Conservation (phyloP, 23 red algal genomes). For the Chondrus crispus region DNA sequence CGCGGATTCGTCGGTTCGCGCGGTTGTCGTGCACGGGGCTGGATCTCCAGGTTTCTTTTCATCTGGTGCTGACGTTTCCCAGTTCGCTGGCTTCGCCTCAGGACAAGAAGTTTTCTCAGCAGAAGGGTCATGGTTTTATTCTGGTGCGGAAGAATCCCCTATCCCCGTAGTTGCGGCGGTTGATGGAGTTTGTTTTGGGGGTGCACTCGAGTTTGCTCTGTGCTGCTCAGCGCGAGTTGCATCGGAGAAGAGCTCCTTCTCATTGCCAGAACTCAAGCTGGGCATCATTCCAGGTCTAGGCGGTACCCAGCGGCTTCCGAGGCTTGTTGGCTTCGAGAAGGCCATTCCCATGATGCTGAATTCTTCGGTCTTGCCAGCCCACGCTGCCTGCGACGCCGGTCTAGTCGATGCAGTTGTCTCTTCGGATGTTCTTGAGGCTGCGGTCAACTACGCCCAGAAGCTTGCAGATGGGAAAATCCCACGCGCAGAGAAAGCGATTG, state of each 20-base stretch:
- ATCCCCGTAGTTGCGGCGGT: slow-evolving; percentile 89
- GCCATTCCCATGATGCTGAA: slow-evolving; percentile 80
- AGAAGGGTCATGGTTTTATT: slow-evolving; percentile 60
- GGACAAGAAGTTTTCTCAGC: slow-evolving; percentile 26
- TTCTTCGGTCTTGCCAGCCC: slow-evolving; percentile 49
- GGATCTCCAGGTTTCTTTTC: slow-evolving; percentile 79
- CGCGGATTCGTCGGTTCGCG: slow-evolving; percentile 1
- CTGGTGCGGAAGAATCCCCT: not conserved
- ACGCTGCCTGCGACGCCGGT: slow-evolving; percentile 34
- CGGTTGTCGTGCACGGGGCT: slow-evolving; percentile 37
- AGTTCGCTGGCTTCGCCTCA: slow-evolving; percentile 69
- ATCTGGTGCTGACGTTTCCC: slow-evolving; percentile 86
- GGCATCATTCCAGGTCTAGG: slow-evolving; percentile 97
- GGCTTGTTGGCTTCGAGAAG: slow-evolving; percentile 87
- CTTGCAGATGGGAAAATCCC: slow-evolving; percentile 14
- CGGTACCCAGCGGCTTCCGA: slow-evolving; percentile 95
- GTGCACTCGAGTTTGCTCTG: slow-evolving; percentile 83
- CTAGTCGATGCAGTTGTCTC: slow-evolving; percentile 74
- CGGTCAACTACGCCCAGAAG: slow-evolving; percentile 54
- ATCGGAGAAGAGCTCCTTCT: slow-evolving; percentile 53
- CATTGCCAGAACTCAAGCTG: slow-evolving; percentile 88
- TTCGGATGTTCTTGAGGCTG: slow-evolving; percentile 39
- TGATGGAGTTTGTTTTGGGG: slow-evolving; percentile 85
- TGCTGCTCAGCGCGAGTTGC: slow-evolving; percentile 86
- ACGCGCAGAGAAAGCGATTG: slow-evolving; percentile 23